Evolutionary conservation across 2,329 filamentous ascomycete genomes (phyloP), one percentile per base, ranked within the genome.

Genomic region (Triangularia setosa): DNA sequence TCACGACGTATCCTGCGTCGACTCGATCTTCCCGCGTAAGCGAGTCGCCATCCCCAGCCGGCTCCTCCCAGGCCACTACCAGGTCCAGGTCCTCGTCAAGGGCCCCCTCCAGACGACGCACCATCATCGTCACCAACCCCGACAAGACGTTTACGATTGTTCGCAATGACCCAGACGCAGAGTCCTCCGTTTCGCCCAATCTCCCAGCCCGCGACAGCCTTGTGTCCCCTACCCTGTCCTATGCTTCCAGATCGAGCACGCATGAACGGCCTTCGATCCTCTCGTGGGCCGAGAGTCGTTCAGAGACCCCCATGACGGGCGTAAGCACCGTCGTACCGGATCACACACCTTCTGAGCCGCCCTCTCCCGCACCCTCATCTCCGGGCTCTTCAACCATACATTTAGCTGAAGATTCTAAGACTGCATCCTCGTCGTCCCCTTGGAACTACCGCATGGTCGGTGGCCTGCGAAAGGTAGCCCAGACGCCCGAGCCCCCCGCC

Each of bases 111-210:
- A 76, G 79, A 54, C 76, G 79, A 64, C 75, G 76, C 61, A 81
- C 80, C 66, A 72, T 80, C 28, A 80, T 87, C 64, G 79, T 79
- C 61, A 75, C 87, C 27, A 79, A 86, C 69, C 73, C 83, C 5
- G 82, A 87, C 73, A 85, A 85, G 74, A 87, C 84, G 4, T 87
- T 87, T 69, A 84, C 83, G 16, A 74, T 87, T 35, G 72, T 77
- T 8, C 33, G 57, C 33, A 44, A 35, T 44, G 35, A 59, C 35
- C 21, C 33, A 27, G 66, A 68, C 52, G 60, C 64, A 23, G 71
- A 52, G 66, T 71, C 67, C 60, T 70, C 63, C 40, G 64, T 56
- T 64, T 72, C 65, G 52, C 62, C 25, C 18, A 65, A 61, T 59
- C 44, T 23, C 9, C 28, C 28, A 21, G 28, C 35, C 33, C 44